These are phyloP conservation scores for Margaritispora aquatica DNA, from an alignment of 495 filamentous ascomycete genomes.

Conservation along the genomic window DNA sequence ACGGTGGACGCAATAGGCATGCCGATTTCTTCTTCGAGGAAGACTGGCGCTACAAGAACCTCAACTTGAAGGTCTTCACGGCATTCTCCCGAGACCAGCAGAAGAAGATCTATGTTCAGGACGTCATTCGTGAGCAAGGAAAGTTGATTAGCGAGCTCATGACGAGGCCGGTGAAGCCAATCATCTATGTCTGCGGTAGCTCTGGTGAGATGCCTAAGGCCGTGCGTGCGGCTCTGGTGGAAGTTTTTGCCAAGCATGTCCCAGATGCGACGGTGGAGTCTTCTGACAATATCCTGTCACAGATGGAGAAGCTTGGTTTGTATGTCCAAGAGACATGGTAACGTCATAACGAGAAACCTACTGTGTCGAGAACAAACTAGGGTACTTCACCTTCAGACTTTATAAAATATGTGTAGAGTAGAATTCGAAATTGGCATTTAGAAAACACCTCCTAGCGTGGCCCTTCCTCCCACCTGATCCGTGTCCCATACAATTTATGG, in stretches of 20 bases:
- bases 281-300: slow-evolving; percentile 52
- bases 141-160: slow-evolving; percentile 53
- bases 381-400: neutral
- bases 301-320: slow-evolving; percentile 61
- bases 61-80: slow-evolving; percentile 50
- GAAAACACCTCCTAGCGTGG: too few species aligned
- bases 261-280: slow-evolving; percentile 13
- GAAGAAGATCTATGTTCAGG: slow-evolving; percentile 85
- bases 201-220: slow-evolving; percentile 81
- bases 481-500: too few species aligned
- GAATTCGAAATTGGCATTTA: too few species aligned
- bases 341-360: neutral
- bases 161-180: slow-evolving; percentile 33
- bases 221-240: slow-evolving; percentile 74
- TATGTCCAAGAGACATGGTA: slow-evolving; percentile 81
- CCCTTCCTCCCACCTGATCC: too few species aligned
- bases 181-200: slow-evolving; percentile 77
- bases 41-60: slow-evolving; percentile 53
- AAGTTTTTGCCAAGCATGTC: slow-evolving; percentile 46
- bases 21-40: slow-evolving; percentile 75
- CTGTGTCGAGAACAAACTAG: neutral
- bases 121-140: slow-evolving; percentile 61
- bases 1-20: slow-evolving; percentile 65
- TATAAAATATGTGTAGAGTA: neutral
- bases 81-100: slow-evolving; percentile 79